These are phyloP conservation scores for Globisporangium solare DNA, from an alignment of 352 stramenopile species.

Conservation along the genomic window DNA sequence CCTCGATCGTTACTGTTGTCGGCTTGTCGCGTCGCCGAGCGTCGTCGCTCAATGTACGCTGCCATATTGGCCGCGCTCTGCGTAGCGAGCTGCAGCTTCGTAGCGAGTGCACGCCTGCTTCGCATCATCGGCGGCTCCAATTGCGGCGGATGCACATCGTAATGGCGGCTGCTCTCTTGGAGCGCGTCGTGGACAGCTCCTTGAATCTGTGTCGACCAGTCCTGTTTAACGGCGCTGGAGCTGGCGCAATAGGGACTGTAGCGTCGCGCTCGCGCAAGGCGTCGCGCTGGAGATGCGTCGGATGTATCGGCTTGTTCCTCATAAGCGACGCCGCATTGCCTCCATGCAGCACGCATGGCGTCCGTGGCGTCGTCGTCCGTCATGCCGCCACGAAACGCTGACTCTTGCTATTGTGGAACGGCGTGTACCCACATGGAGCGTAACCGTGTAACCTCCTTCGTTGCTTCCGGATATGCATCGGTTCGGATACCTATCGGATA, in stretches of 20 bases:
- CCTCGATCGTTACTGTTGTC: neutral
- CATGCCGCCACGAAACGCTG: too few species aligned
- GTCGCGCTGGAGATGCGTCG: neutral
- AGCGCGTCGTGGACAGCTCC: conserved; percentile 12
- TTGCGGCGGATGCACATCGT: neutral
- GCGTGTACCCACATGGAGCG: too few species aligned
- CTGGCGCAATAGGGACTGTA: conserved; percentile 2
- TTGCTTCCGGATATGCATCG: too few species aligned
- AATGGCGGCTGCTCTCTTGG: too few species aligned
- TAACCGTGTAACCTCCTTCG: too few species aligned
- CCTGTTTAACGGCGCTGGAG: neutral
- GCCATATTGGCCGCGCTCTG: conserved; percentile 13
- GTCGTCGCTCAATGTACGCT: conserved; percentile 7
- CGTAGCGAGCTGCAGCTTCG: conserved; percentile 10
- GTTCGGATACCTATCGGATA: too few species aligned
- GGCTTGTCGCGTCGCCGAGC: neutral
- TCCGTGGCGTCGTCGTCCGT: neutral
- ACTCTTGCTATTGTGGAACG: too few species aligned
- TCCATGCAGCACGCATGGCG: neutral
- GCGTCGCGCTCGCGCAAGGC: neutral
- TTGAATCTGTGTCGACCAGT: neutral
- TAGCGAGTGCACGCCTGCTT: neutral
- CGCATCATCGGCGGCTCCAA: neutral
- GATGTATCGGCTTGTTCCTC: neutral
- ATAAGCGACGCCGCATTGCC: neutral